These are phyloP conservation scores for Bacidia gigantensis DNA, from an alignment of 495 filamentous ascomycete genomes.

Conservation along the genomic window DNA sequence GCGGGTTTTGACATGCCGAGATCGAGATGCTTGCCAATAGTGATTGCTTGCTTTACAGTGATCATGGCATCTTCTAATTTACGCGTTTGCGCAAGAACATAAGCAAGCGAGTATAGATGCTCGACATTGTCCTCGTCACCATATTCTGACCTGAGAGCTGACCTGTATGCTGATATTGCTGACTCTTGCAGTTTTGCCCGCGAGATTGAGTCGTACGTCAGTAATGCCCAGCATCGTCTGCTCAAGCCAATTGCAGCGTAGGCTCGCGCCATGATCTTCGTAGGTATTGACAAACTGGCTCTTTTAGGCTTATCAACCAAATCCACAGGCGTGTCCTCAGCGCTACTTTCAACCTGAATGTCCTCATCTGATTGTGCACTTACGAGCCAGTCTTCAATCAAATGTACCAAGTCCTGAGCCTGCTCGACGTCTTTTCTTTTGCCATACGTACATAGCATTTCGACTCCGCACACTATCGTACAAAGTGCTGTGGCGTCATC, in stretches of 20 bases:
- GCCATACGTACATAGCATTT: conserved; percentile 70
- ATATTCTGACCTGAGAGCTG: conserved; percentile 50
- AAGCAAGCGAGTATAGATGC: conserved; percentile 63
- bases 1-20: background rate
- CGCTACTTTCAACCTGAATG: conserved; percentile 25
- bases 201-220: conserved; percentile 56
- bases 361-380: conserved; percentile 26
- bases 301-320: conserved; percentile 13
- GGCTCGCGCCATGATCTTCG: conserved; percentile 44
- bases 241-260: conserved; percentile 74
- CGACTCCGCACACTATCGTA: conserved; percentile 65
- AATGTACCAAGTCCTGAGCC: conserved; percentile 48
- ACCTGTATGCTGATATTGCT: conserved; percentile 60
- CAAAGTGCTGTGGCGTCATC: conserved; percentile 57
- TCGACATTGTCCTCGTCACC: conserved; percentile 49
- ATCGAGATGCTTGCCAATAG: background rate
- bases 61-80: conserved; percentile 66
- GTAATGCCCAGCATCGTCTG: conserved; percentile 70
- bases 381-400: conserved; percentile 52
- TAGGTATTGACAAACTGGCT: conserved; percentile 29
- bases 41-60: conserved; percentile 50
- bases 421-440: conserved; percentile 60
- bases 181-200: conserved; percentile 55
- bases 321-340: conserved; percentile 21
- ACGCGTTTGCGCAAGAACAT: conserved; percentile 66